These are phyloP conservation scores for Termitomyces sp. DNA, from an alignment of 768 basidiomycete species.

Conservation along the genomic window DNA sequence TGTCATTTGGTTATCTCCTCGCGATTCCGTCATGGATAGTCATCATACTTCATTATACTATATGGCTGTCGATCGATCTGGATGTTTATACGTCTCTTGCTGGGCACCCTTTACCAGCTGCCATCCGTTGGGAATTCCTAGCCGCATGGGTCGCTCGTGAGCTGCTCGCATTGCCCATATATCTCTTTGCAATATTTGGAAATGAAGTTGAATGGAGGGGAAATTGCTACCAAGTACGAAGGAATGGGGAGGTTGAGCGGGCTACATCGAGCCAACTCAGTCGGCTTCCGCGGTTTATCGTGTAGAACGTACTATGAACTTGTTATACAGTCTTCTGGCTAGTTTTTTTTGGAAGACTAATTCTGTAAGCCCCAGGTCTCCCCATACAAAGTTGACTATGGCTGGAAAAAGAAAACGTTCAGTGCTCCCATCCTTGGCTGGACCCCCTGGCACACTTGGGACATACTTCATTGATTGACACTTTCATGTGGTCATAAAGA, in stretches of 20 bases:
- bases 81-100: constrained; percentile 77
- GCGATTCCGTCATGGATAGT: constrained; percentile 50
- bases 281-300: constrained; percentile 21
- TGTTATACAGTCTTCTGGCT: background rate
- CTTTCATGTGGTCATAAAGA: background rate
- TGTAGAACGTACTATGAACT: constrained; percentile 26
- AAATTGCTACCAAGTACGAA: constrained; percentile 62
- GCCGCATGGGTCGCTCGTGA: constrained; percentile 80
- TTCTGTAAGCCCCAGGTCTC: background rate
- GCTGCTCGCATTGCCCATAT: constrained; percentile 83
- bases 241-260: constrained; percentile 63
- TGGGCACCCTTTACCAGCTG: constrained; percentile 49
- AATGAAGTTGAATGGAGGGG: constrained; percentile 88
- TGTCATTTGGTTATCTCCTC: constrained; percentile 46
- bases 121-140: constrained; percentile 54
- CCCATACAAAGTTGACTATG: no score
- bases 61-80: constrained; percentile 78
- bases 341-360: background rate
- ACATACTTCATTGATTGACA: no score
- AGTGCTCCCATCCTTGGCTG: no score
- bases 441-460: no score
- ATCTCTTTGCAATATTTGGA: constrained; percentile 75
- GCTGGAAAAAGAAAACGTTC: no score
- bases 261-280: constrained; percentile 16
- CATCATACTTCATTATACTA: constrained; percentile 50